A percentile compares a stretch with the other conserved stretches of the same genome.
Evolutionary conservation across 139 green algal species (phyloP).

Genomic region (Closterium sp.): DNA sequence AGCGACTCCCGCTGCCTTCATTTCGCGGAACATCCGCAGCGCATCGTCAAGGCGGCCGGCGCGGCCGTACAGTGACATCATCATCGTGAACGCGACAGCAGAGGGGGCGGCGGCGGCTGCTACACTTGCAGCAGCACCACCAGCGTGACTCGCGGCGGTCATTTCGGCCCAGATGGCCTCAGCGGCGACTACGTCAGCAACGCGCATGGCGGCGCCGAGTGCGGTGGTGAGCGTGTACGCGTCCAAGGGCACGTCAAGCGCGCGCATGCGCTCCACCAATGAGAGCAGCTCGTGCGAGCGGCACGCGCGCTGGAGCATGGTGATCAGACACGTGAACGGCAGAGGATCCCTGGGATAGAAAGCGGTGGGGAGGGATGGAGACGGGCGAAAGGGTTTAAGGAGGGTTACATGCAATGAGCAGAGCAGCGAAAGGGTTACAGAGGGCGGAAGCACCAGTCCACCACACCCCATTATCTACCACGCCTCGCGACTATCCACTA

Average conservation of each 20-base stretch:
- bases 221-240: background rate
- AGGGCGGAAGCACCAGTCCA: too few relatives aligned
- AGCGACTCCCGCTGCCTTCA: background rate
- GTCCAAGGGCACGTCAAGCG: background rate
- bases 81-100: conserved; percentile 14
- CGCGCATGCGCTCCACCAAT: background rate
- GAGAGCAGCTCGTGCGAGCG: background rate
- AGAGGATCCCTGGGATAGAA: background rate
- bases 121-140: background rate
- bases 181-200: background rate
- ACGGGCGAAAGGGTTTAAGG: background rate
- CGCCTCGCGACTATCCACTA: too few relatives aligned
- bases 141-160: background rate
- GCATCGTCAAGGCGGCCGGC: conserved; percentile 17
- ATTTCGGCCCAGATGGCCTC: background rate
- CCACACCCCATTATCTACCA: too few relatives aligned
- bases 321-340: background rate
- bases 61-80: background rate
- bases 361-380: background rate
- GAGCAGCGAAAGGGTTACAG: too few relatives aligned
- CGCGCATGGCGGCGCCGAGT: background rate
- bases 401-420: too few relatives aligned
- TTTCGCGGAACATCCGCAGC: conserved; percentile 9
- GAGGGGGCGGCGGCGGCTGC: background rate
- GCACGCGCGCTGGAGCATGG: background rate